A percentile compares a stretch with the other conserved stretches of the same genome.
Conservation (phyloP, 2,329 filamentous ascomycete genomes). For the Cercospora nicotianae region DNA sequence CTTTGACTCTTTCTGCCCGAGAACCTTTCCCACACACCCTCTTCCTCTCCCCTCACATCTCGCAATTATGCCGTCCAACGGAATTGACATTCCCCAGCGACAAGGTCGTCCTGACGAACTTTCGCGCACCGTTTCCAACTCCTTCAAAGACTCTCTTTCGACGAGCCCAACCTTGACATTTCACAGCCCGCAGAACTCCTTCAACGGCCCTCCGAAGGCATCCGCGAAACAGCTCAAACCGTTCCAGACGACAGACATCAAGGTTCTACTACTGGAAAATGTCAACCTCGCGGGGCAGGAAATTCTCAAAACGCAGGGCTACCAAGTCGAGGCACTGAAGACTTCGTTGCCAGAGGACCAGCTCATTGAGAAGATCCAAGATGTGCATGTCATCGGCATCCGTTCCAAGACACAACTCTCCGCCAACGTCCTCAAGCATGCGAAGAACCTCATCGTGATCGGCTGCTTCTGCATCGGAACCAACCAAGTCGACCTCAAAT, state of each 20-base stretch:
- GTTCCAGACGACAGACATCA: conserved; percentile 93
- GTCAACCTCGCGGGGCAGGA: conserved; percentile 87
- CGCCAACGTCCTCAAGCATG: conserved; percentile 77
- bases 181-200: conserved; percentile 66
- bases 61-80: conserved; percentile 37
- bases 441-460: conserved; percentile 91
- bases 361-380: conserved; percentile 95
- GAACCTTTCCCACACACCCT: not conserved
- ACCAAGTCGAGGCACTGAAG: conserved; percentile 92
- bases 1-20: conserved; percentile 1
- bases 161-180: conserved; percentile 74
- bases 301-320: conserved; percentile 80
- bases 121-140: conserved; percentile 40
- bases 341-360: conserved; percentile 86
- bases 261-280: conserved; percentile 93
- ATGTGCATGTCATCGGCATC: conserved; percentile 96
- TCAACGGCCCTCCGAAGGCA: conserved; percentile 42
- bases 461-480: conserved; percentile 99
- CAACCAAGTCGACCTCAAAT: conserved; percentile 87
- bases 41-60: conserved; percentile 1
- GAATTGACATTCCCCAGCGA: conserved; percentile 39
- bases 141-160: conserved; percentile 58
- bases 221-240: conserved; percentile 80
- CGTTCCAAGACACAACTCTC: conserved; percentile 96
- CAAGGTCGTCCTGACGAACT: conserved; percentile 29